A percentile compares a stretch with the other conserved stretches of the same genome.
Evolutionary conservation across 441 rosid species (phyloP).

Genomic region (Metrosideros polymorpha): DNA sequence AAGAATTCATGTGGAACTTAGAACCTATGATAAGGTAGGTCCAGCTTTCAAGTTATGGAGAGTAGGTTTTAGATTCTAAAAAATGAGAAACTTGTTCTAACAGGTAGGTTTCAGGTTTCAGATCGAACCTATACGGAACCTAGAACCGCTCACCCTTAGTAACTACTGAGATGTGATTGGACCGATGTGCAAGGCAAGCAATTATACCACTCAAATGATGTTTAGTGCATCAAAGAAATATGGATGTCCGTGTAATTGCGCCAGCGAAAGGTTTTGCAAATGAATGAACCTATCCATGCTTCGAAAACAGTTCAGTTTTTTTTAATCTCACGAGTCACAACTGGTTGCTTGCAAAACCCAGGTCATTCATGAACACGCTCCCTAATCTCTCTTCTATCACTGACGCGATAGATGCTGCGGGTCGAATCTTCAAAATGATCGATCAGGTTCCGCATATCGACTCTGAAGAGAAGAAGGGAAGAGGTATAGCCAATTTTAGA

Average conservation of each 20-base stretch:
- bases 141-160: too few species aligned
- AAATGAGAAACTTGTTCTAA: too few species aligned
- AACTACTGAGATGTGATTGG: neutral
- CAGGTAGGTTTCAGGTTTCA: too few species aligned
- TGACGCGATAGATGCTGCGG: constrained; percentile 16
- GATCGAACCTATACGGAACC: too few species aligned
- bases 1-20: too few species aligned
- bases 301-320: neutral
- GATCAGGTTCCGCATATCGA: constrained; percentile 17
- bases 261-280: neutral
- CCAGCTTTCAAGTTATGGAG: too few species aligned
- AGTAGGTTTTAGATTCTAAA: too few species aligned
- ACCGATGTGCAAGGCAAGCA: neutral
- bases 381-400: constrained; percentile 30
- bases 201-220: neutral
- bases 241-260: neutral
- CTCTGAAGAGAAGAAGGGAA: constrained; percentile 18
- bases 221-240: neutral
- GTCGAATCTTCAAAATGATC: constrained; percentile 20
- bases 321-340: neutral
- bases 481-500: constrained; percentile 16
- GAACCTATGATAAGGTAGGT: too few species aligned
- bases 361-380: constrained; percentile 24
- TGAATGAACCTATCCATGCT: neutral
- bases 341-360: neutral